A percentile compares a stretch with the other conserved stretches of the same genome.
phyloP scores from a whole-genome alignment of 2,329 filamentous ascomycete genomes.

The Aulographum hederae region DNA sequence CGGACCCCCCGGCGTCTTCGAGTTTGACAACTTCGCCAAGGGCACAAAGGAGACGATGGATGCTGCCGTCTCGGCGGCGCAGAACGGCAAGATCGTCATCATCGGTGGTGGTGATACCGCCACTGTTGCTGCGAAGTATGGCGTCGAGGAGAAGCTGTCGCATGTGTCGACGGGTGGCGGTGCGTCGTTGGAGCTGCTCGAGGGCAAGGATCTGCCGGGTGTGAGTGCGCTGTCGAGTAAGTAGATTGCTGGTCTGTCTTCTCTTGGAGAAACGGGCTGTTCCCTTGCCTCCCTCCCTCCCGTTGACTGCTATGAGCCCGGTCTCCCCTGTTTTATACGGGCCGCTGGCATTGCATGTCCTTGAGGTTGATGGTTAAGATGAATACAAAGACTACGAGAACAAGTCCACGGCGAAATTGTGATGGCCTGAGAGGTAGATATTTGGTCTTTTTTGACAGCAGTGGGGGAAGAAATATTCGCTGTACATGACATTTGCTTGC shows the following conservation, averaged over 20 bases:
- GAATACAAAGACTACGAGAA: too few species aligned
- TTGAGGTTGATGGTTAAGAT: too few species aligned
- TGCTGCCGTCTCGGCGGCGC: conserved; percentile 63
- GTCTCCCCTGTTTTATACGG: conserved; percentile 9
- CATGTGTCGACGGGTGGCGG: conserved; percentile 96
- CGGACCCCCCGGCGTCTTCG: conserved; percentile 91
- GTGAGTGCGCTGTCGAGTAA: conserved; percentile 75
- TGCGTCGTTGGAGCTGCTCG: conserved; percentile 85
- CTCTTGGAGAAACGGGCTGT: too few species aligned
- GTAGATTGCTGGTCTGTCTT: conserved; percentile 25
- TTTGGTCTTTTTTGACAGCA: too few species aligned
- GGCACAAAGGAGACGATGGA: conserved; percentile 89
- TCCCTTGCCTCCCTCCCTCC: too few species aligned
- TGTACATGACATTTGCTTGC: too few species aligned
- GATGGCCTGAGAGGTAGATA: too few species aligned
- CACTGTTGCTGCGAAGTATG: conserved; percentile 94
- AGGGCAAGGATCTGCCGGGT: conserved; percentile 95
- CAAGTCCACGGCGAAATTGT: too few species aligned
- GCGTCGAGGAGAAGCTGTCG: conserved; percentile 89
- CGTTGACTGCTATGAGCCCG: too few species aligned
- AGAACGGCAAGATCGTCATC: conserved; percentile 86
- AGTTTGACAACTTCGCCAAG: conserved; percentile 83
- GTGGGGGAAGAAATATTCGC: too few species aligned
- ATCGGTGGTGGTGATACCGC: conserved; percentile 97
- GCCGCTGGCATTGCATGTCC: too few species aligned